Evolutionary conservation across 768 basidiomycete genomes (phyloP).

Genomic region (Amanita exitialis): DNA sequence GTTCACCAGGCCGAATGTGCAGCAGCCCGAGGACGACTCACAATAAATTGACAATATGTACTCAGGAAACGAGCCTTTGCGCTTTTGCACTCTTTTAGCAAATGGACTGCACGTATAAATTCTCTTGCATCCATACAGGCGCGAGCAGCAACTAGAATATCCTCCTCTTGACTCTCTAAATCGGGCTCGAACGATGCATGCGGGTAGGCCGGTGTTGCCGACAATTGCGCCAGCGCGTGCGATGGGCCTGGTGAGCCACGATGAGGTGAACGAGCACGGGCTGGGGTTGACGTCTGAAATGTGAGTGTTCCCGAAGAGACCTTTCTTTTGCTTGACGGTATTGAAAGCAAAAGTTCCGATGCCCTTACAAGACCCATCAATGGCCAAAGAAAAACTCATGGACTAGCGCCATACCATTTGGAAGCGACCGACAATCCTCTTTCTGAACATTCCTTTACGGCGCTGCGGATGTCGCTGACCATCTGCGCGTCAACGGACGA

Average conservation of each 20-base stretch:
- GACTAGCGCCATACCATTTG: conserved; percentile 50
- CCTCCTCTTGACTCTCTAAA: conserved; percentile 54
- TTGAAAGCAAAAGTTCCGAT: conserved; percentile 61
- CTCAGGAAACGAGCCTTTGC: conserved; percentile 68
- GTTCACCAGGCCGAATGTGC: conserved; percentile 3
- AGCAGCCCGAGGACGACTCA: conserved; percentile 29
- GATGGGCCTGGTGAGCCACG: conserved; percentile 23
- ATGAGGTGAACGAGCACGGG: conserved; percentile 33
- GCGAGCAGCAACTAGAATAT: conserved; percentile 62
- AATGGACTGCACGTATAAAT: conserved; percentile 59
- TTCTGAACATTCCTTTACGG: conserved; percentile 65
- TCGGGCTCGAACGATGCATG: conserved; percentile 36
- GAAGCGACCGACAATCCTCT: conserved; percentile 61
- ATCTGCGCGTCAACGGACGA: conserved; percentile 19
- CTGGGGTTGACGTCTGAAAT: conserved; percentile 54
- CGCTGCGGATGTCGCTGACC: conserved; percentile 45
- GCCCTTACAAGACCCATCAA: conserved; percentile 39
- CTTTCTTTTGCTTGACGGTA: conserved; percentile 38
- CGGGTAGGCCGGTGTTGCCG: conserved; percentile 20
- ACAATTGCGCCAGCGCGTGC: conserved; percentile 18
- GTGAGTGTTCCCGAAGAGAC: conserved; percentile 16
- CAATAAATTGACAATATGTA: conserved; percentile 78
- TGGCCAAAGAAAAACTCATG: conserved; percentile 4
- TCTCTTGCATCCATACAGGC: conserved; percentile 72
- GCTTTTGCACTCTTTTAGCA: conserved; percentile 57